Evolutionary conservation across 495 filamentous ascomycete genomes (phyloP), one percentile per base, ranked within the genome.

Genomic region (Filosporella fistucella): DNA sequence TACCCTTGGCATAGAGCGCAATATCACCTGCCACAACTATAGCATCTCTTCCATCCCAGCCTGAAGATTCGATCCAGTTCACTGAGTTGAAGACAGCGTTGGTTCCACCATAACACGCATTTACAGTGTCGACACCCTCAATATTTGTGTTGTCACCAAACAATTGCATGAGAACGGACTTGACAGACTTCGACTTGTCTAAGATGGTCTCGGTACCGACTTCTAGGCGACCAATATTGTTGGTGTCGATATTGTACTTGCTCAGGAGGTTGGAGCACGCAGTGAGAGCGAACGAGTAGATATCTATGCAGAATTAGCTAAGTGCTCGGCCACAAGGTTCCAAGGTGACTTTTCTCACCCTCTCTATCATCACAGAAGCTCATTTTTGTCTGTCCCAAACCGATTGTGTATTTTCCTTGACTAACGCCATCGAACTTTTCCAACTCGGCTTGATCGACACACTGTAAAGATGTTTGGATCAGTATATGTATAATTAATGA

Each of bases 151-250:
- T 85, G 38, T 83, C 74, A 61, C 84, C 78, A 59, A 98, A 96
- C 22, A 98, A 77, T 72, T 96, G 93, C 93, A 98, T 98, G 54
- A 97, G 70, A 41, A 98, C 91, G n/a, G 91, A 88, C 81, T 98
- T 98, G 76, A 98, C 93, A 22, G 94, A 97, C 78, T 98, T 98
- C 58, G 93, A 97, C 79, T 98, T 98, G 78, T 98, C 93, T 62
- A 98, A 77, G 32, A 98, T 78, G 42, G 93, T 98, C 82, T 98
- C 93, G 42, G 93, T 98, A 61, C 93, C 93, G 56, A 98, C 93
- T 71, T 98, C 93, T 57, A 98, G 78, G 54, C 93, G 85, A 45
- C 93, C 93, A 61, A 98, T 87, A 48, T 85, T 82, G 66, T 84
- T 84, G 55, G 84, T 76, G 70, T 98, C 91, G 69, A 98, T 84